Base-by-base conservation (phyloP, 2,329 filamentous ascomycete genomes). In the Keithomyces neogunnii region DNA sequence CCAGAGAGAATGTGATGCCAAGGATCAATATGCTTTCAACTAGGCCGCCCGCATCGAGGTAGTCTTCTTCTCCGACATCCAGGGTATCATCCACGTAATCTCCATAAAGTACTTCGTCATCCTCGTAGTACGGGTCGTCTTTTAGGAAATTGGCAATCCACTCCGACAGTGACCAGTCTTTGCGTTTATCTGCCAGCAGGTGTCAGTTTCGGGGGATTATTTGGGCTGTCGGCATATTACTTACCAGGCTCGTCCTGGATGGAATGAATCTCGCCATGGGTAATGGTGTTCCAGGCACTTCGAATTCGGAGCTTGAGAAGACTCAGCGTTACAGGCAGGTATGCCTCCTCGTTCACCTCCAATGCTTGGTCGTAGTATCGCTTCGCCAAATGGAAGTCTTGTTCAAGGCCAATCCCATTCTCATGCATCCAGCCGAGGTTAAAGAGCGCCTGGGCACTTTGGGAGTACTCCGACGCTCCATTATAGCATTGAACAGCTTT, bases 391-490 rank as follows among this genome's bases (percentile, higher is more conserved):
- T 99, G 93, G 66, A 95, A 99, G 64, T 99, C 93, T 65, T 99
- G 93, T 50, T 88, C 86, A 26, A 97, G 80, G 2, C 91, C 89
- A 47, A 97, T 77, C 6, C 93, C 93, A 62, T 97, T 96, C 69
- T 99, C 93, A 63, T 99, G 90, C 92, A 99, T 97, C 93, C 93
- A 99, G 4, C 93, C 95, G 11, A 99, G 75, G 62, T 99, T 97
- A 81, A 90, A 99, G 52, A 96, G 82, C 11, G 95, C 93, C 69
- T 99, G 95, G 2, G 92, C 93, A 60, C 89, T 95, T 63, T 90
- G 86, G 59, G 92, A 84, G 53, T 88, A 90, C 63, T 99, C 93
- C 0, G 91, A 91, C 1, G 93, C 93, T 3, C 89, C 88, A 49
- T 88, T 86, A 62, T 99, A 99, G 72, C 93, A 99, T 44, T 87